Percentiles rank a stretch among this genome's conserved stretches.
Evolutionary conservation across 2,329 filamentous ascomycete species (phyloP).

Genomic region (Beauveria asiatica): DNA sequence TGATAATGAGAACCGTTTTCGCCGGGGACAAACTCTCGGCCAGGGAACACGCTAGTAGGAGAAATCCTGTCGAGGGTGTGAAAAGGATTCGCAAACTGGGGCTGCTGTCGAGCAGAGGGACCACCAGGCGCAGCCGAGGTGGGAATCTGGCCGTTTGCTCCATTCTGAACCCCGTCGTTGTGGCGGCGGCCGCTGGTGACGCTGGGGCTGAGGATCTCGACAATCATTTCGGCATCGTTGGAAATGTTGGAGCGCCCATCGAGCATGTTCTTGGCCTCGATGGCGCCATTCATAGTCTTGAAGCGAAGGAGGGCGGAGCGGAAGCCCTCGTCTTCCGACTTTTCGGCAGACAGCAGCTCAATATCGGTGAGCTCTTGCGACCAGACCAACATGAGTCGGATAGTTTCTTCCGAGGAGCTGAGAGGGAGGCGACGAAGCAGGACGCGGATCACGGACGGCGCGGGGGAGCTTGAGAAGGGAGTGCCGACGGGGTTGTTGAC

Average conservation of each 20-base stretch:
- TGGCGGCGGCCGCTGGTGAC: slow-evolving; percentile 23
- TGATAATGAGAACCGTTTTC: slow-evolving; percentile 48
- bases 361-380: slow-evolving; percentile 46
- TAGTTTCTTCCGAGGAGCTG: slow-evolving; percentile 43
- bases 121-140: slow-evolving; percentile 30
- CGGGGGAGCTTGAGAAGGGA: slow-evolving; percentile 28
- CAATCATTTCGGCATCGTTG: slow-evolving; percentile 43
- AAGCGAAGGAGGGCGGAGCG: slow-evolving; percentile 47
- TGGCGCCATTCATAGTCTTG: slow-evolving; percentile 42
- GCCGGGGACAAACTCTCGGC: slow-evolving; percentile 48
- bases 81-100: slow-evolving; percentile 52
- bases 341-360: slow-evolving; percentile 41
- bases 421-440: slow-evolving; percentile 46
- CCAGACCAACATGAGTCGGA: slow-evolving; percentile 51
- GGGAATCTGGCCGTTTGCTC: slow-evolving; percentile 22
- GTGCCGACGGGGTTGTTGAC: slow-evolving; percentile 31
- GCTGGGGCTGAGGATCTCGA: slow-evolving; percentile 46
- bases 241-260: slow-evolving; percentile 45
- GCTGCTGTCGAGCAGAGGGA: slow-evolving; percentile 37
- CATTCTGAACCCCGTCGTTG: slow-evolving; percentile 13
- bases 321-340: slow-evolving; percentile 41
- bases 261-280: slow-evolving; percentile 48
- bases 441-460: slow-evolving; percentile 31
- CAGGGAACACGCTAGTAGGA: slow-evolving; percentile 44
- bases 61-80: slow-evolving; percentile 53